Evolutionary conservation across 2,329 filamentous ascomycete species (phyloP).

Genomic region (Penicillium sp.): DNA sequence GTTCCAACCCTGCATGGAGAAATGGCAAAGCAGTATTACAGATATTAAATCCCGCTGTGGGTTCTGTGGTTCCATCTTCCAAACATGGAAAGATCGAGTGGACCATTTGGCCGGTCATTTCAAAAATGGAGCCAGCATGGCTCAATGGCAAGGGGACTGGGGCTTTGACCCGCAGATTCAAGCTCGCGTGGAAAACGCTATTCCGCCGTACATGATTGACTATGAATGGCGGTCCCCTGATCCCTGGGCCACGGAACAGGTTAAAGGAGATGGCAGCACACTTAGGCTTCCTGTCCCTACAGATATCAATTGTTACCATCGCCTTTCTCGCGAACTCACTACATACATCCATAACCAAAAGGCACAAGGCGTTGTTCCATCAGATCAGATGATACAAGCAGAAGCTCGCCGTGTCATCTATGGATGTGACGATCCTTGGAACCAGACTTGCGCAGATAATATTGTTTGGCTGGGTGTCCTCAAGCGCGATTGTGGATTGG

Average conservation of each 20-base stretch:
- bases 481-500: conserved; percentile 44
- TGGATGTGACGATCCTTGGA: conserved; percentile 36
- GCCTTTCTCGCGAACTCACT: conserved; percentile 41
- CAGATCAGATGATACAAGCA: conserved; percentile 37
- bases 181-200: conserved; percentile 36
- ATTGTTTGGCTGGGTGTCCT: conserved; percentile 45
- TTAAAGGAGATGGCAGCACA: conserved; percentile 11
- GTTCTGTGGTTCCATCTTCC: conserved; percentile 41
- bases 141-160: conserved; percentile 43
- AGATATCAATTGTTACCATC: conserved; percentile 43
- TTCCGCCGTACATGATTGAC: conserved; percentile 38
- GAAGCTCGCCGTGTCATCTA: conserved; percentile 37
- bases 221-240: conserved; percentile 31
- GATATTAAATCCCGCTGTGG: conserved; percentile 52
- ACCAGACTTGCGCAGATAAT: conserved; percentile 48
- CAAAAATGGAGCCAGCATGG: conserved; percentile 38
- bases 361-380: conserved; percentile 35
- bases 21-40: conserved; percentile 56
- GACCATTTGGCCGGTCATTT: conserved; percentile 43
- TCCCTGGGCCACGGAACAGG: conserved; percentile 31
- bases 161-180: conserved; percentile 39
- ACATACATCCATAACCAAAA: conserved; percentile 38
- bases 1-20: conserved; percentile 55
- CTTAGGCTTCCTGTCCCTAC: conserved; percentile 25
- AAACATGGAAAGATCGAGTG: conserved; percentile 46